phyloP scores from a whole-genome alignment of 805 yeast species.

The Grigorovia jiainica region DNA sequence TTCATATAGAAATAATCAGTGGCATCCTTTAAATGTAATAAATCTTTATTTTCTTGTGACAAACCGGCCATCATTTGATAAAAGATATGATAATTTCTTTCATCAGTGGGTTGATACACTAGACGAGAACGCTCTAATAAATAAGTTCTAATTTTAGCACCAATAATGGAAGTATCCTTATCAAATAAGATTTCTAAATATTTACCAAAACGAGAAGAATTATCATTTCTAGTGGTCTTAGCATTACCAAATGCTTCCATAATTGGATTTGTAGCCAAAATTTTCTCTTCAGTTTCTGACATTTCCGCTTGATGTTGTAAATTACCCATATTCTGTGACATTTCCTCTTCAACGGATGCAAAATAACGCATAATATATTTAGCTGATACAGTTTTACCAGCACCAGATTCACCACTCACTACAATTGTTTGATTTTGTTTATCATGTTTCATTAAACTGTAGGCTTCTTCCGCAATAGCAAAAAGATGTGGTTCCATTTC shows the following conservation, averaged over 20 bases:
- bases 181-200: slow-evolving; percentile 87
- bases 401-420: slow-evolving; percentile 97
- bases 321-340: slow-evolving; percentile 28
- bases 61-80: slow-evolving; percentile 81
- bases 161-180: slow-evolving; percentile 65
- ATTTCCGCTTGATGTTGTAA: slow-evolving; percentile 45
- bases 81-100: slow-evolving; percentile 91
- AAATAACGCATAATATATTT: slow-evolving; percentile 96
- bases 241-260: slow-evolving; percentile 93
- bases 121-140: slow-evolving; percentile 86
- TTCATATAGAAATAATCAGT: slow-evolving; percentile 72
- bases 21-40: slow-evolving; percentile 53
- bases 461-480: slow-evolving; percentile 97
- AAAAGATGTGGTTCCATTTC: slow-evolving; percentile 95
- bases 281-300: slow-evolving; percentile 88
- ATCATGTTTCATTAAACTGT: slow-evolving; percentile 85
- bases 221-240: slow-evolving; percentile 81
- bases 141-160: slow-evolving; percentile 91
- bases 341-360: slow-evolving; percentile 73
- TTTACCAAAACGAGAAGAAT: slow-evolving; percentile 91
- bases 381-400: slow-evolving; percentile 96
- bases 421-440: slow-evolving; percentile 87
- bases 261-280: slow-evolving; percentile 88
- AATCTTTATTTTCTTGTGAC: slow-evolving; percentile 39
- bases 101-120: slow-evolving; percentile 85